phyloP scores from a whole-genome alignment of 768 basidiomycete genomes.

The Vararia minispora region DNA sequence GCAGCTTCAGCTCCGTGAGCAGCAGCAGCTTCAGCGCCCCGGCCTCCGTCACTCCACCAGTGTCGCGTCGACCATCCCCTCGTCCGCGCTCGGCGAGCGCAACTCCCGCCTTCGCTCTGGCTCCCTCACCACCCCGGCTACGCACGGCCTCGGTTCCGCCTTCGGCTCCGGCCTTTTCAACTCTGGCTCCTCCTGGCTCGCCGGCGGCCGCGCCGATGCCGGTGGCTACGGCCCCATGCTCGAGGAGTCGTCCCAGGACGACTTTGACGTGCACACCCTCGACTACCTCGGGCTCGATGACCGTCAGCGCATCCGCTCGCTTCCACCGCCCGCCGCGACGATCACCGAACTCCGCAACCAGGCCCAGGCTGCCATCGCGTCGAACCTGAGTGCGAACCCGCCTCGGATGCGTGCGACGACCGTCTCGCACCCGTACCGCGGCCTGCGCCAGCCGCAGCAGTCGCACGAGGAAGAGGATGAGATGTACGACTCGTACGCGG shows the following conservation, averaged over 20 bases:
- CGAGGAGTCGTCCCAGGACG: constrained; percentile 77
- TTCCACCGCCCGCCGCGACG: constrained; percentile 76
- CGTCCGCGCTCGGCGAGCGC: constrained; percentile 44
- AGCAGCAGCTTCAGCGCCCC: constrained; percentile 36
- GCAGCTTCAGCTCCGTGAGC: constrained; percentile 29
- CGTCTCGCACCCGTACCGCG: constrained; percentile 86
- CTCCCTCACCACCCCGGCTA: constrained; percentile 77
- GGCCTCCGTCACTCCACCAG: constrained; percentile 66
- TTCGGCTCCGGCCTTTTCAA: constrained; percentile 87
- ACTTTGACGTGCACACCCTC: constrained; percentile 88
- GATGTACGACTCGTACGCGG: constrained; percentile 47
- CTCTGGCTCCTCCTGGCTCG: constrained; percentile 82
- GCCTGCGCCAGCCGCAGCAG: constrained; percentile 43
- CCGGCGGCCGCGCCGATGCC: constrained; percentile 46
- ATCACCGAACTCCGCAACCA: constrained; percentile 83
- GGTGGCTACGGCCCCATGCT: constrained; percentile 47
- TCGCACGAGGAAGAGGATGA: constrained; percentile 73
- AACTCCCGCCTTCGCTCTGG: constrained; percentile 86
- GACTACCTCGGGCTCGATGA: constrained; percentile 96
- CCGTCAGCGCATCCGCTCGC: constrained; percentile 32
- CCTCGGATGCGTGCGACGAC: constrained; percentile 82
- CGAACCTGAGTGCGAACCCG: constrained; percentile 61
- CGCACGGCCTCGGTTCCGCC: constrained; percentile 59
- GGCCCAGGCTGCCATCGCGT: constrained; percentile 82
- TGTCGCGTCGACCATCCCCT: constrained; percentile 47